These are phyloP conservation scores for Rhodotorula taiwanensis DNA, from an alignment of 768 basidiomycete genomes.

Conservation along the genomic window DNA sequence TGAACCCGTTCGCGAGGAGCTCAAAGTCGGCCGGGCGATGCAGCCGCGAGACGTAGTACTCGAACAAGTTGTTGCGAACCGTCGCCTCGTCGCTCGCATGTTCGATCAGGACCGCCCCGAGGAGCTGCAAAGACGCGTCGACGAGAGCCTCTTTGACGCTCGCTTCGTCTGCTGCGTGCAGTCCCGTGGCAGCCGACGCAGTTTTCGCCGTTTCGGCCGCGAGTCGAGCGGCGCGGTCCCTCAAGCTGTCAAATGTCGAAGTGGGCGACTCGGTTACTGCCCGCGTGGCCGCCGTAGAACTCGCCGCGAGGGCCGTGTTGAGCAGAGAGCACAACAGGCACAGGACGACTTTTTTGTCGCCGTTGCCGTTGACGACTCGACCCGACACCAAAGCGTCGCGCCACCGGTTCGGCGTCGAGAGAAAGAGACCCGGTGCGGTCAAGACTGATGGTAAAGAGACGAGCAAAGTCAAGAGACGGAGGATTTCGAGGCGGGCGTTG, in stretches of 20 bases:
- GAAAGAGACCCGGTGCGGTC: conserved; percentile 72
- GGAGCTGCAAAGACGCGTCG: conserved; percentile 65
- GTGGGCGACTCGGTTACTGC: conserved; percentile 53
- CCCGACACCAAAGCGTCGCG: conserved; percentile 21
- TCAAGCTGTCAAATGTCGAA: conserved; percentile 14
- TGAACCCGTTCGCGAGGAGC: conserved; percentile 69
- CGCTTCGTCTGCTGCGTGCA: too few relatives aligned
- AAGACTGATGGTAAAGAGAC: conserved; percentile 54
- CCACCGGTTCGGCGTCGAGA: conserved; percentile 52
- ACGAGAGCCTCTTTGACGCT: conserved; percentile 63
- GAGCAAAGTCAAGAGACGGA: conserved; percentile 78
- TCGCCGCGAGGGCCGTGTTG: conserved; percentile 60
- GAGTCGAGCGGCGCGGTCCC: conserved; percentile 33
- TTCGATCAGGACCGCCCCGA: conserved; percentile 70
- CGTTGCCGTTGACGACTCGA: conserved; percentile 32
- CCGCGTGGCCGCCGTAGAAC: background rate
- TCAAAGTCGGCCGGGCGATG: conserved; percentile 84
- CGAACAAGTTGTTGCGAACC: conserved; percentile 65
- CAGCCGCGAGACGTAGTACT: conserved; percentile 88
- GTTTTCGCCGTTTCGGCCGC: conserved; percentile 49
- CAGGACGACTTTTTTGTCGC: conserved; percentile 56
- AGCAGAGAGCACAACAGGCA: conserved; percentile 86
- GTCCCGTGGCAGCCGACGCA: conserved; percentile 55
- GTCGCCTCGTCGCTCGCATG: conserved; percentile 49
- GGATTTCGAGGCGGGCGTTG: conserved; percentile 75